Conservation (phyloP, 148 eudicot genomes). For the Rhododendron williamsianum region DNA sequence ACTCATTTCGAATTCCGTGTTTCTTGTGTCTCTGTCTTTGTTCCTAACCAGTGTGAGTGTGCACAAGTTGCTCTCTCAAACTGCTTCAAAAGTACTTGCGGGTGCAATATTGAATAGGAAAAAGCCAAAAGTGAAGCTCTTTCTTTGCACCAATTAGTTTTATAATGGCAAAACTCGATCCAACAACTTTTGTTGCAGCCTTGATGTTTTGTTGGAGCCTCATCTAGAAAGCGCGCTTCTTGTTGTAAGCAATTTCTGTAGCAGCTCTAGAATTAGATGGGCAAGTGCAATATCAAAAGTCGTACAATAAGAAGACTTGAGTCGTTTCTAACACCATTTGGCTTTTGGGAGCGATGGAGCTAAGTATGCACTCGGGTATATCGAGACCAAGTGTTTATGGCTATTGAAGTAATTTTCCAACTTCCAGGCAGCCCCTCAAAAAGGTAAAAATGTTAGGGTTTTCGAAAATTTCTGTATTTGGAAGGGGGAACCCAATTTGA, state of each 20-base stretch:
- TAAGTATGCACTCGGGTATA: background rate
- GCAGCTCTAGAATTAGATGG: background rate
- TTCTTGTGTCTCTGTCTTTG: too few relatives aligned
- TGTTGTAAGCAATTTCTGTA: background rate
- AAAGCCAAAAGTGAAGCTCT: background rate
- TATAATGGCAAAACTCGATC: background rate
- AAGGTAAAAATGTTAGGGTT: background rate
- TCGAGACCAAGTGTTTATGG: background rate
- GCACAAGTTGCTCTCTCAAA: too few relatives aligned
- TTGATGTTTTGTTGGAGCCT: background rate
- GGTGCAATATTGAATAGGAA: background rate
- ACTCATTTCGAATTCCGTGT: too few relatives aligned
- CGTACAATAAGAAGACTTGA: background rate
- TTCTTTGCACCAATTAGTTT: background rate
- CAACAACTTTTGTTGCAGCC: background rate
- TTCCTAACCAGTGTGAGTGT: too few relatives aligned
- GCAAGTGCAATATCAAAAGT: background rate
- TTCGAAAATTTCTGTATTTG: background rate
- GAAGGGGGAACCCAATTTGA: background rate
- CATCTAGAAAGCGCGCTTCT: background rate
- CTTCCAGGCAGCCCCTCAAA: background rate
- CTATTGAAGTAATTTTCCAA: background rate
- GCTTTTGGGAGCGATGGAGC: background rate
- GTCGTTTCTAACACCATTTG: background rate
- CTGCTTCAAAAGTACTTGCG: background rate